Evolutionary conservation across 176 grass and related monocot species (phyloP).

Genomic region (Luzula sylvatica): DNA sequence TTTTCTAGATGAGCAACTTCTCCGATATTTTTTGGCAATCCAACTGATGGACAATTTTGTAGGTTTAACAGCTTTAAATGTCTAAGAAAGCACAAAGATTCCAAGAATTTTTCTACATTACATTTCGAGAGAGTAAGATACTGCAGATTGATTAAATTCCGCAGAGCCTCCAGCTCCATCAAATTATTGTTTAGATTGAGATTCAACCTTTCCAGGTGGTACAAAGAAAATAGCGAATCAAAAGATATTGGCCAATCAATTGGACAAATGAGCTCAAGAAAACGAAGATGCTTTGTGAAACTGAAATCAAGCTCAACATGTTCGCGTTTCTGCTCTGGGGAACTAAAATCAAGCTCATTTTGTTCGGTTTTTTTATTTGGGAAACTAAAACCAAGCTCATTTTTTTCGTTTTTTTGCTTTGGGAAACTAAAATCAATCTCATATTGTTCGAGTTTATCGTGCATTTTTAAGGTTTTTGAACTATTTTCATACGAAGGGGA

Average conservation of each 20-base stretch:
- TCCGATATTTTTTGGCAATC: constrained; percentile 3
- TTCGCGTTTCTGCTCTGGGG: background rate
- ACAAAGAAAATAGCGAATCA: background rate
- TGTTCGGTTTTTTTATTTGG: background rate
- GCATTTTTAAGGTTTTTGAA: background rate
- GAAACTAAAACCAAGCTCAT: background rate
- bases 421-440: background rate
- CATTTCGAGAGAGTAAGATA: background rate
- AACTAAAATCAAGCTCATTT: background rate
- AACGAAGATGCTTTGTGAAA: background rate
- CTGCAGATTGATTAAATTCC: constrained; percentile 3
- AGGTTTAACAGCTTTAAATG: background rate
- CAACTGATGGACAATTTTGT: background rate
- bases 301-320: background rate
- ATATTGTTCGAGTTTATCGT: background rate
- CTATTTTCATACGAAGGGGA: too few relatives aligned
- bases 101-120: background rate
- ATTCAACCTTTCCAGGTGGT: background rate
- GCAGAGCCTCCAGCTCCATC: background rate
- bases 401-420: background rate
- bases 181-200: background rate
- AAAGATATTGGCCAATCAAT: background rate
- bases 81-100: background rate
- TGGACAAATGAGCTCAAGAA: background rate
- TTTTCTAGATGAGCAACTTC: background rate